These are phyloP conservation scores for Aechmea fasciata DNA, from an alignment of 176 grass and related monocot genomes.

Conservation along the genomic window DNA sequence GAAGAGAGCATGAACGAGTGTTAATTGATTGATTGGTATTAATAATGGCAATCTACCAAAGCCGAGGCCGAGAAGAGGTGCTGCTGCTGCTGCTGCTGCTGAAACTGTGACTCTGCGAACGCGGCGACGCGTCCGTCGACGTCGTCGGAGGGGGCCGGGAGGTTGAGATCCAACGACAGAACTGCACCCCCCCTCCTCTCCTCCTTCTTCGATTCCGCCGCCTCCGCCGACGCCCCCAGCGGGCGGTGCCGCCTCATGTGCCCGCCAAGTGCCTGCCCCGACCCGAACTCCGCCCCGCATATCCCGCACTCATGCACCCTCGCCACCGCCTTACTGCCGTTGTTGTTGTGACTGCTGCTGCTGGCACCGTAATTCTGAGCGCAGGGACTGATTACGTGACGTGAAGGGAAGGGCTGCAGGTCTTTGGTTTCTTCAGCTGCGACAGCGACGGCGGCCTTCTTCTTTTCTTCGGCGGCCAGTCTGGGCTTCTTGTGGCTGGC, in stretches of 20 bases:
- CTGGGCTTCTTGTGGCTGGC: conserved; percentile 86
- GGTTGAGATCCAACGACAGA: conserved; percentile 64
- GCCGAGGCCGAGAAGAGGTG: conserved; percentile 32
- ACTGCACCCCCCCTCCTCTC: conserved; percentile 1
- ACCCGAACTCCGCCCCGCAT: conserved; percentile 23
- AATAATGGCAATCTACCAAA: conserved; percentile 57
- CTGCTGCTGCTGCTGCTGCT: neutral
- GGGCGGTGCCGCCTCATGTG: conserved; percentile 29
- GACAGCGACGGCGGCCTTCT: no score
- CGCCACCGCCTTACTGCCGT: neutral
- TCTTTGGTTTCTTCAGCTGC: neutral
- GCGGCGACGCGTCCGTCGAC: conserved; percentile 6
- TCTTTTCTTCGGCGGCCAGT: neutral
- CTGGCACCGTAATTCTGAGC: neutral
- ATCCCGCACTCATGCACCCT: conserved; percentile 21
- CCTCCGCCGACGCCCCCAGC: neutral
- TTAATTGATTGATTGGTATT: conserved; percentile 9
- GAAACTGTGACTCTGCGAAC: neutral
- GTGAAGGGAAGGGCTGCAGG: neutral
- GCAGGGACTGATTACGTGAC: neutral
- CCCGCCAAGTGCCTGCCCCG: conserved; percentile 22
- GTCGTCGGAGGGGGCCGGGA: conserved; percentile 48
- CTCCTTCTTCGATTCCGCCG: conserved; percentile 11
- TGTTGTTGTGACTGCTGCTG: neutral
- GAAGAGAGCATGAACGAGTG: conserved; percentile 41